These are phyloP conservation scores for Odonthalia washingtoniensis DNA, from an alignment of 31 red algal species.

Conservation along the genomic window DNA sequence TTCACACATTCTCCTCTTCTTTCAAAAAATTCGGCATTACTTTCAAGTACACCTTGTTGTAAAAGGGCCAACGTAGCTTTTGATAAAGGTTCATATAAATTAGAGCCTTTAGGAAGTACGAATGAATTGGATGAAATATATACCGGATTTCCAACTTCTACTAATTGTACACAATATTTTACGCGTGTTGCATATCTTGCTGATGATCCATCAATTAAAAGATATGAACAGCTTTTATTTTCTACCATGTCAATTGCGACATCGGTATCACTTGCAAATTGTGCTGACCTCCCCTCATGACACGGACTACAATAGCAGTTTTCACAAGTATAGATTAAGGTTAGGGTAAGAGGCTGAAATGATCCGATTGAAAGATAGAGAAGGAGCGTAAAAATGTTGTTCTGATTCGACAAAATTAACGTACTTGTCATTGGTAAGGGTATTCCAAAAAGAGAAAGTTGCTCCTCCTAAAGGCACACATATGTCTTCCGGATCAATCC, in stretches of 20 bases:
- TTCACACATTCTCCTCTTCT: neutral
- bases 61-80: constrained; percentile 21
- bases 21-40: neutral
- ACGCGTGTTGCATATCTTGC: neutral
- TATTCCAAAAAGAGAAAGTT: constrained; percentile 25
- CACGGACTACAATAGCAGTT: neutral
- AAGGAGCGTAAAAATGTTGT: neutral
- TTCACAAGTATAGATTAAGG: neutral
- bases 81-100: constrained; percentile 1
- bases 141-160: neutral
- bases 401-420: neutral
- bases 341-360: neutral
- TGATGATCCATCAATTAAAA: neutral
- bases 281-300: neutral
- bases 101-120: constrained; percentile 30
- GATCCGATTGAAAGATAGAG: neutral
- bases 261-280: neutral
- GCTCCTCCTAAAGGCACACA: constrained; percentile 46
- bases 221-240: neutral
- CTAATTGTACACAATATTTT: constrained; percentile 18
- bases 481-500: constrained; percentile 22
- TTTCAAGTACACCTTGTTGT: neutral
- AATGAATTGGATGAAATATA: neutral
- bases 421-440: neutral
- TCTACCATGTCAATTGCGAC: neutral